Percentiles rank a stretch among this genome's conserved stretches.
Evolutionary conservation across 148 eudicot species (phyloP).

Genomic region (Chenopodium formosanum): DNA sequence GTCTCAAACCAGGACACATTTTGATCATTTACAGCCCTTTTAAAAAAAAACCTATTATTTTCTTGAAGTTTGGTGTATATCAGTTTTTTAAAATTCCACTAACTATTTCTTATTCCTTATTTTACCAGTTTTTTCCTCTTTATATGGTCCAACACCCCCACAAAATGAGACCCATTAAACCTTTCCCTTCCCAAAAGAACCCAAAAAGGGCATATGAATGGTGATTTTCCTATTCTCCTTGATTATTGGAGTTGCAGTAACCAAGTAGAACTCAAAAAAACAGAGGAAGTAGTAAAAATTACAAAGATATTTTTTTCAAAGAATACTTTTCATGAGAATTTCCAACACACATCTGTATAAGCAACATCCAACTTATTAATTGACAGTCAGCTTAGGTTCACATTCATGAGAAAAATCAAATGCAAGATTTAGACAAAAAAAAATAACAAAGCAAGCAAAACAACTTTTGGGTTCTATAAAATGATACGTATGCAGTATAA

Average conservation of each 20-base stretch:
- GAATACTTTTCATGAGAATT: neutral
- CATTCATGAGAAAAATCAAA: neutral
- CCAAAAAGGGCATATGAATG: too few species aligned
- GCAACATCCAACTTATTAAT: neutral
- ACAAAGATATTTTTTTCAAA: neutral
- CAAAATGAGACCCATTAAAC: too few species aligned
- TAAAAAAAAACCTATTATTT: neutral
- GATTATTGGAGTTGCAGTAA: too few species aligned
- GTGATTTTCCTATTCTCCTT: too few species aligned
- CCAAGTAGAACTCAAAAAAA: too few species aligned
- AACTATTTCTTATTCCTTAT: too few species aligned
- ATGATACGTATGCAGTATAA: too few species aligned
- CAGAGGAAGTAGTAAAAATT: neutral
- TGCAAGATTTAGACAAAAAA: neutral
- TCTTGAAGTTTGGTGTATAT: too few species aligned
- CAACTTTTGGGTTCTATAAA: neutral
- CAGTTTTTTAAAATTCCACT: too few species aligned
- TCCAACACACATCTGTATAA: neutral
- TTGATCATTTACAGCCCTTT: neutral
- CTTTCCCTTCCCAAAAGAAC: too few species aligned
- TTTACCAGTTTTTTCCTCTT: too few species aligned
- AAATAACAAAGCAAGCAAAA: neutral
- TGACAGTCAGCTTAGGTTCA: neutral
- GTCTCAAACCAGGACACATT: neutral
- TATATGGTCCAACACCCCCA: too few species aligned